Base-by-base conservation (phyloP, 2,329 filamentous ascomycete species). In the Penicillium sp. region DNA sequence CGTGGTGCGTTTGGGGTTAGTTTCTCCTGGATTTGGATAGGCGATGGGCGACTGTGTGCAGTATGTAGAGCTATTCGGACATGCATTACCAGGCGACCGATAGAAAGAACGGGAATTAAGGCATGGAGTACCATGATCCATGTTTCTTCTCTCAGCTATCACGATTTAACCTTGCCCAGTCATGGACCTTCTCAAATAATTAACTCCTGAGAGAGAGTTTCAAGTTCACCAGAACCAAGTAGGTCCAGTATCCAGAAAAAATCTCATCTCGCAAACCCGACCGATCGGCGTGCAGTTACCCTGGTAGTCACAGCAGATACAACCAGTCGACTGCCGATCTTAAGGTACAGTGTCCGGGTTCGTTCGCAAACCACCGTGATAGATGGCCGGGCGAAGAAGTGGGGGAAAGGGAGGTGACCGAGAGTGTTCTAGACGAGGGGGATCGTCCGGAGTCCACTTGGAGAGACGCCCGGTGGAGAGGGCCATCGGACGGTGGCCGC, bases 391-490 rank as follows among this genome's bases (percentile, higher is more conserved):
- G 30, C 14, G 30, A 11, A 11, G 2, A 11, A 11, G 30, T 11
- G 8, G 30, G 30, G 30, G 30, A 33, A 33, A 33, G 10, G 33
- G 33, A 22, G 45, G 48, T 43, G 49, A 45, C 49, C 55, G 57
- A 49, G 46, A 37, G 35, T 30, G 59, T 60, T 65, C 60, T 60
- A 60, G 63, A 58, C 60, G 49, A 62, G 57, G 53, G 59, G 46
- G 63, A 65, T 65, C 63, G 63, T 65, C 61, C 59, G 63, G 63
- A 65, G 63, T 55, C 54, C 57, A 53, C 62, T 46, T 42, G 33
- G 16, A 22, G 30, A 51, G 48, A 51, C 30, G 30, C 30, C 48
- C 26, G n/a, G 48, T 51, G 48, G 48, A 19, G 48, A 35, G 48
- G 30, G 8, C 45, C 45, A 48, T 51, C 30, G 28, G 48, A 33